phyloP scores from a whole-genome alignment of 768 basidiomycete species.

The Suillus sp. region DNA sequence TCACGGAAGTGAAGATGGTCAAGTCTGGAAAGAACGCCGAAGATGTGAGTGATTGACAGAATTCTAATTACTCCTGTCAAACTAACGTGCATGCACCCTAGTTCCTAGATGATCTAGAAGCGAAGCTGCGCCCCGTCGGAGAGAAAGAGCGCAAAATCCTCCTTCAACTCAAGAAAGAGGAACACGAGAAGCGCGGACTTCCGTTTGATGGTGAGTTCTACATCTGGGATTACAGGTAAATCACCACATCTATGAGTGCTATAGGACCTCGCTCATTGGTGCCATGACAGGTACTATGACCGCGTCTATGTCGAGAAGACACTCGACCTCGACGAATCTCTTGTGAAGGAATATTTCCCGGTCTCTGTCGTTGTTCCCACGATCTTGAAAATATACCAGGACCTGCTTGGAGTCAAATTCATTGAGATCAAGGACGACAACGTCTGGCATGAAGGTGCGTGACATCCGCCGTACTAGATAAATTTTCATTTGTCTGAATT shows the following conservation, averaged over 20 bases:
- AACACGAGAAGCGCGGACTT: constrained; percentile 58
- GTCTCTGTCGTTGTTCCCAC: constrained; percentile 81
- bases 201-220: constrained; percentile 75
- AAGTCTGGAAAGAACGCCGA: constrained; percentile 65
- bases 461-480: not conserved
- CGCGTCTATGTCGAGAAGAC: constrained; percentile 58
- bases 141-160: constrained; percentile 66
- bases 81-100: constrained; percentile 25
- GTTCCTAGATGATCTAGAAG: constrained; percentile 80
- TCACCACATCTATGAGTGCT: constrained; percentile 34
- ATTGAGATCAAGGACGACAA: constrained; percentile 53
- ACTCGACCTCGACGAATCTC: constrained; percentile 70
- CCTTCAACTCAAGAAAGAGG: constrained; percentile 73
- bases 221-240: constrained; percentile 84
- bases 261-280: not conserved
- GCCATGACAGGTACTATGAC: constrained; percentile 32
- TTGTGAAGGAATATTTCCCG: constrained; percentile 90
- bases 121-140: constrained; percentile 73
- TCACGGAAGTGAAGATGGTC: constrained; percentile 86
- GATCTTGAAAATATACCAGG: constrained; percentile 83
- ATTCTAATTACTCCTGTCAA: not conserved
- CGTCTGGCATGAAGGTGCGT: constrained; percentile 80
- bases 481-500: not conserved
- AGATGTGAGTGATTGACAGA: constrained; percentile 41
- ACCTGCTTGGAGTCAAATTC: constrained; percentile 76